These are phyloP conservation scores for Babjeviella inositovora DNA, from an alignment of 805 yeast genomes.

Conservation along the genomic window DNA sequence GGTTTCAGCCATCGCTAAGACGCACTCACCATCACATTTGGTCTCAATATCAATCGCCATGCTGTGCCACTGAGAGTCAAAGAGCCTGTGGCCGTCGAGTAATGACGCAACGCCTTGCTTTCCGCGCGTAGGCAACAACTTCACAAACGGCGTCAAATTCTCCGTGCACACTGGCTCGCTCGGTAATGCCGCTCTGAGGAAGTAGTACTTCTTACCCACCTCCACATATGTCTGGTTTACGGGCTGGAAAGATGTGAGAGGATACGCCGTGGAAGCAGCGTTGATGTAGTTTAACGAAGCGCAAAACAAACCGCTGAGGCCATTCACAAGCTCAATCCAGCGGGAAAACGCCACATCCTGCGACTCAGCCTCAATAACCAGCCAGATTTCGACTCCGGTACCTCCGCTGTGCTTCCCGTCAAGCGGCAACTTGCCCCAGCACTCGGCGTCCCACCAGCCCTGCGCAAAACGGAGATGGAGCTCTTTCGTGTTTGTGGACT, in stretches of 20 bases:
- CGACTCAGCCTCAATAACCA: constrained; percentile 52
- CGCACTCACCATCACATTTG: constrained; percentile 29
- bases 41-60: constrained; percentile 75
- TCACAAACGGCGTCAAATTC: constrained; percentile 85
- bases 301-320: constrained; percentile 83
- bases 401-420: constrained; percentile 74
- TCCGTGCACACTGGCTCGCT: constrained; percentile 95
- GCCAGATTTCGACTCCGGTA: constrained; percentile 90
- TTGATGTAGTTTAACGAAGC: constrained; percentile 88
- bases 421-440: constrained; percentile 72
- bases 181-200: constrained; percentile 77
- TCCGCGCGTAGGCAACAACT: constrained; percentile 83
- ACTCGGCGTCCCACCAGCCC: constrained; percentile 88
- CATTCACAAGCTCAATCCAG: constrained; percentile 63
- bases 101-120: constrained; percentile 76
- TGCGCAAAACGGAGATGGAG: constrained; percentile 78
- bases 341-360: constrained; percentile 35
- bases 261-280: constrained; percentile 58
- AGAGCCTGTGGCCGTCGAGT: constrained; percentile 79
- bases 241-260: constrained; percentile 22
- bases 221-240: constrained; percentile 7
- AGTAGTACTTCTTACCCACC: constrained; percentile 24
- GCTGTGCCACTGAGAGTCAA: constrained; percentile 88
- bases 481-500: constrained; percentile 50
- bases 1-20: constrained; percentile 40